Percentiles rank a stretch among this genome's conserved stretches.
Evolutionary conservation across 2,329 filamentous ascomycete genomes (phyloP).

Genomic region (Hymenoscyphus salicellus): DNA sequence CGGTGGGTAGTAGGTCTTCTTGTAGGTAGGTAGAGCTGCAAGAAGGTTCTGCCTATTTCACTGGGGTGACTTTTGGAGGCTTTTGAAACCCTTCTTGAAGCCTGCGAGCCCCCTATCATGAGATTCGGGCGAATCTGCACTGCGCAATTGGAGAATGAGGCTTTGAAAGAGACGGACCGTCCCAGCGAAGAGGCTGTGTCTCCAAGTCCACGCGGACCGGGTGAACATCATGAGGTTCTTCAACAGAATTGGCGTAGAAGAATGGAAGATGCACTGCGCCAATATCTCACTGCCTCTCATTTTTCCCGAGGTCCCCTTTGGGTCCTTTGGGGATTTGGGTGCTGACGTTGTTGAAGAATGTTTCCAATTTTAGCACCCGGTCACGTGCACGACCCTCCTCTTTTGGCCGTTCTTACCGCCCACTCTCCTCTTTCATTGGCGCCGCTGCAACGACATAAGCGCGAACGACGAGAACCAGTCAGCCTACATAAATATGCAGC

Average conservation of each 20-base stretch:
- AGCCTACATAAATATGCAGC: constrained; percentile 13
- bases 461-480: constrained; percentile 13
- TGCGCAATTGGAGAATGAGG: background rate
- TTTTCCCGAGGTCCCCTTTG: background rate
- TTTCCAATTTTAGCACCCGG: constrained; percentile 1
- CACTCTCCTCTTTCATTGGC: background rate
- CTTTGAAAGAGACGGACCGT: background rate
- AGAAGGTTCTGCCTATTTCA: background rate
- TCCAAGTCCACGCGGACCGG: background rate
- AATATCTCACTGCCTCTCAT: constrained; percentile 1
- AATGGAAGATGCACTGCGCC: background rate
- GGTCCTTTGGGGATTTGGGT: background rate
- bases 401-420: background rate
- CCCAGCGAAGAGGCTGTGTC: background rate
- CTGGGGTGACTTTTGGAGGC: background rate
- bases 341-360: constrained; percentile 3
- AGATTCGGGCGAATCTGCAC: background rate
- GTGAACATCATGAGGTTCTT: background rate
- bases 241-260: background rate
- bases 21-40: background rate
- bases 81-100: background rate
- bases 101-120: background rate
- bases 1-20: background rate
- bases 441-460: background rate
- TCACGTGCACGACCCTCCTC: constrained; percentile 3